Evolutionary conservation across 768 basidiomycete genomes (phyloP).

Genomic region (Lanmaoa rubissima): DNA sequence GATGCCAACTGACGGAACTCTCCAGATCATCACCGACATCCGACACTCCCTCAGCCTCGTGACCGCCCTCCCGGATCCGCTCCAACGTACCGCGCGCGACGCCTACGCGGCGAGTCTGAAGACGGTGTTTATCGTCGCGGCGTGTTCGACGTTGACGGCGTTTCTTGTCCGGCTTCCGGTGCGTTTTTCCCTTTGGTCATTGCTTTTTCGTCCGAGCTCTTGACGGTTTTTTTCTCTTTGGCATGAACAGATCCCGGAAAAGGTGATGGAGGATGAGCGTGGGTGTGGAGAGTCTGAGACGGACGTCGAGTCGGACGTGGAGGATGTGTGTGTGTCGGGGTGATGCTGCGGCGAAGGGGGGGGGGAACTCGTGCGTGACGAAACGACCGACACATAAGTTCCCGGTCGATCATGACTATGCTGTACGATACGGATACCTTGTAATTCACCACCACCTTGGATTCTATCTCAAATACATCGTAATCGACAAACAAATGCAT

Average conservation of each 20-base stretch:
- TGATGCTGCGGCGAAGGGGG: too few species aligned
- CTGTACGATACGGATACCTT: too few species aligned
- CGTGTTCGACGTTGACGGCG: slow-evolving; percentile 20
- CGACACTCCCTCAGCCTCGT: slow-evolving; percentile 21
- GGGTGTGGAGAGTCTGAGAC: not conserved
- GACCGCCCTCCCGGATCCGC: not conserved
- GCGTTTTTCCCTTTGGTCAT: not conserved
- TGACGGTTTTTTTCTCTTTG: not conserved
- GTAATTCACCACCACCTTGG: too few species aligned
- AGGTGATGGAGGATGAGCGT: not conserved
- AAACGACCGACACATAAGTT: too few species aligned
- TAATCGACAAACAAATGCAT: too few species aligned
- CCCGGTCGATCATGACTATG: too few species aligned
- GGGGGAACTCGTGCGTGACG: too few species aligned
- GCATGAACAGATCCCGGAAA: slow-evolving; percentile 12
- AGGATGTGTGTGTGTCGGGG: not conserved
- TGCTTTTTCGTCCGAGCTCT: too few species aligned
- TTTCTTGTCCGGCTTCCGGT: slow-evolving; percentile 20
- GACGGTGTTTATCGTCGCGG: slow-evolving; percentile 18
- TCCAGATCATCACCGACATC: slow-evolving; percentile 19
- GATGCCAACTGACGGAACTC: not conserved
- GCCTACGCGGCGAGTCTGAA: slow-evolving; percentile 20
- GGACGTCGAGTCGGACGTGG: not conserved
- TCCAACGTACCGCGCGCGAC: slow-evolving; percentile 19
- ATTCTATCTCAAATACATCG: too few species aligned